These are phyloP conservation scores for Cutaneotrichosporon curvatum DNA, from an alignment of 1,284 basidiomycete species.

Conservation along the genomic window DNA sequence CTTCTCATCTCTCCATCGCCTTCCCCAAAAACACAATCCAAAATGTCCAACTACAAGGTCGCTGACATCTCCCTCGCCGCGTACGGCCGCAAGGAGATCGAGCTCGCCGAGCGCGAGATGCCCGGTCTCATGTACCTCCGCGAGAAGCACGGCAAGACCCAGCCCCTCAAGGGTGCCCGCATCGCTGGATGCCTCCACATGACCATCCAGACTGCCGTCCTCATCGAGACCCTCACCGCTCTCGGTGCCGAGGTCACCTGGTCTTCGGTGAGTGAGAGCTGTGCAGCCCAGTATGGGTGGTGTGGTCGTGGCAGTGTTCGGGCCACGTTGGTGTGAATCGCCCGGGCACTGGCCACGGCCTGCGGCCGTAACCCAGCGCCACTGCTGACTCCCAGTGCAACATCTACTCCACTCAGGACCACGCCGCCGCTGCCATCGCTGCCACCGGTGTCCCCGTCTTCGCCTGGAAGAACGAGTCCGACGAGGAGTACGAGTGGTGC, in stretches of 20 bases:
- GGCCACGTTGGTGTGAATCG: too few species aligned
- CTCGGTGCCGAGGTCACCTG: conserved; percentile 97
- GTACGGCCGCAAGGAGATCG: conserved; percentile 82
- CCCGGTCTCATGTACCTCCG: conserved; percentile 83
- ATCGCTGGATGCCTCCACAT: conserved; percentile 98
- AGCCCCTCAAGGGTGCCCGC: conserved; percentile 91
- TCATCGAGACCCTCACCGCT: conserved; percentile 90
- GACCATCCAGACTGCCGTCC: conserved; percentile 86
- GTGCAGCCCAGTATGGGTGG: too few species aligned
- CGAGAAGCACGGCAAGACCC: conserved; percentile 68
- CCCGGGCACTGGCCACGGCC: too few species aligned
- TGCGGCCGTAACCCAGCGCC: too few species aligned
- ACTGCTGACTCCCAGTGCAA: conserved; percentile 57
- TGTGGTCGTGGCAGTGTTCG: too few species aligned
- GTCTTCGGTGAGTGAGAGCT: conserved; percentile 58
- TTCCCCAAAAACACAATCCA: conserved; percentile 8
- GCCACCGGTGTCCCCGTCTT: conserved; percentile 97
- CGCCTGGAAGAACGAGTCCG: conserved; percentile 99
- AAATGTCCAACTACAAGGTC: conserved; percentile 42
- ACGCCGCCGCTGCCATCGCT: conserved; percentile 96
- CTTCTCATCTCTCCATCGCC: conserved; percentile 6
- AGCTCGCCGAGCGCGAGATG: conserved; percentile 72
- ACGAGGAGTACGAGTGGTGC: conserved; percentile 98
- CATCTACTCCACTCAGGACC: conserved; percentile 99
- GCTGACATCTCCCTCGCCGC: conserved; percentile 84